A percentile compares a stretch with the other conserved stretches of the same genome.
Conservation (phyloP, 495 filamentous ascomycete genomes). For the Penicillium flavigenum region DNA sequence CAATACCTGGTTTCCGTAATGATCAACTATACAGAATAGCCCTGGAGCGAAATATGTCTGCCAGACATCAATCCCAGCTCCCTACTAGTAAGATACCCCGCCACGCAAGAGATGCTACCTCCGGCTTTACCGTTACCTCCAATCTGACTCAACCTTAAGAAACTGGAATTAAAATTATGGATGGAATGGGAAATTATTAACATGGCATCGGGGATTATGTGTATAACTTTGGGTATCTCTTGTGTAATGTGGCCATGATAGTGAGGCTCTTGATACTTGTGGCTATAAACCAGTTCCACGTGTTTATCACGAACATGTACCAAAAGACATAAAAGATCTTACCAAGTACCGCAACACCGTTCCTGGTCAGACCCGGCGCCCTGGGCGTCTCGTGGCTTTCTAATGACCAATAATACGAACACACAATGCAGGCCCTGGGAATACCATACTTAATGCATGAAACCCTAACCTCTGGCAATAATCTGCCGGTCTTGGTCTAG, state of each 20-base stretch:
- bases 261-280: not conserved
- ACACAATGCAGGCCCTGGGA: not conserved
- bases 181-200: not conserved
- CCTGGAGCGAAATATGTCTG: not conserved
- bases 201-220: not conserved
- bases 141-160: constrained; percentile 6
- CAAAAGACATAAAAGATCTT: not conserved
- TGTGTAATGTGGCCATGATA: not conserved
- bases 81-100: not conserved
- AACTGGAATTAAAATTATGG: not conserved
- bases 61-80: not conserved
- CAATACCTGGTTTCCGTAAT: not conserved
- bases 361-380: not conserved
- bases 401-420: constrained; percentile 2
- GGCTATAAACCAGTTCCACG: not conserved
- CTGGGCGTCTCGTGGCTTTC: constrained; percentile 1
- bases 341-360: not conserved
- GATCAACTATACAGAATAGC: constrained; percentile 2
- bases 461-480: not conserved
- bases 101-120: constrained; percentile 2
- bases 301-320: not conserved
- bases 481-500: not conserved
- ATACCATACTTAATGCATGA: constrained; percentile 3
- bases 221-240: not conserved
- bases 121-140: constrained; percentile 4